Evolutionary conservation across 164 flowering plant species (phyloP), one percentile per base, ranked within the genome.

Genomic region (Macadamia tetraphylla): DNA sequence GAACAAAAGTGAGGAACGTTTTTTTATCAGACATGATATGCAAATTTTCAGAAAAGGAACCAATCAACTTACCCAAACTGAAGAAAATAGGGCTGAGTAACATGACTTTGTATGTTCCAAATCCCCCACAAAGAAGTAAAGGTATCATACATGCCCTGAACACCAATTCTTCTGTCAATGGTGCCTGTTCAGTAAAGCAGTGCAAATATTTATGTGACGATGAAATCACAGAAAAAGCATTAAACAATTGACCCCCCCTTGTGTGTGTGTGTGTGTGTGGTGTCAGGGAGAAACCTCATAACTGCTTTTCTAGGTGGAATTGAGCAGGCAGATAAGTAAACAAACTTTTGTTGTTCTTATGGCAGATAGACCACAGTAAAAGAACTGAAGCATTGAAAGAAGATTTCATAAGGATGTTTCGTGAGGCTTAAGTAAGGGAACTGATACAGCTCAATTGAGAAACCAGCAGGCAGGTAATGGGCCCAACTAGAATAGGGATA

Each of bases 131-230:
- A 15, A 90, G 87, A 77, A 94, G 98, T 75, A 94, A 70, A 35
- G 99, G 94, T 69, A 90, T 82, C 94, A 94, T 92, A 71, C 97
- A 94, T 60, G 97, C 98, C 78, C 98, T 81, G 72, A 95, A 95
- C 58, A 95, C 98, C 85, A 90, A 65, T 79, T 95, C 99, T 77
- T 92, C 99, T 9, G 94, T 90, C 29, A 92, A 18, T 56, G 99
- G 99, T 14, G 97, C 97, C 98, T 95, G 87, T 73, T 49, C 40
- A 73, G 64, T 17, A 55, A 70, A 70, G 44, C 6, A 62, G 29
- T 5, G 32, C 65, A 35, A 62, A 67, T 6, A 48, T 44, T 55
- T 56, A 14, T 29, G 42, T 49, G 31, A 18, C 48, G 31, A 48
- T 43, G 15, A 32, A 32, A 15, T 30, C 18, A 60, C n/a, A 63